These are phyloP conservation scores for Lachancea meyersii DNA, from an alignment of 805 yeast genomes.

Conservation along the genomic window DNA sequence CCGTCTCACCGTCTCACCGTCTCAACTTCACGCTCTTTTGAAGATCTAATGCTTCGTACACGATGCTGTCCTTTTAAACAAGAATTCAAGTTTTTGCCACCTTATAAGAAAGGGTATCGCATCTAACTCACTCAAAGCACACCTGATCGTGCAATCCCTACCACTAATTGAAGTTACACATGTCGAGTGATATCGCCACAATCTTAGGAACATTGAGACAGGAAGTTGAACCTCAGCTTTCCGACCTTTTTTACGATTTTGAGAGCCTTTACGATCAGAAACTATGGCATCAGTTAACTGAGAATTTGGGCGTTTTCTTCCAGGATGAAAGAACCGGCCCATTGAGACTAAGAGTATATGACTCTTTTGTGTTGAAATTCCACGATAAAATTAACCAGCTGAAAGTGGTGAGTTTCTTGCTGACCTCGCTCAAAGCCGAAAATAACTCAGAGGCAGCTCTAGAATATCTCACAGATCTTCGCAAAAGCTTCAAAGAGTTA, in stretches of 20 bases:
- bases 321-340: constrained; percentile 44
- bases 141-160: not conserved
- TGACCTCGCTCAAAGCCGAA: constrained; percentile 44
- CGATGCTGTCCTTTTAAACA: too few relatives aligned
- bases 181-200: constrained; percentile 26
- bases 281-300: constrained; percentile 91
- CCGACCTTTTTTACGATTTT: constrained; percentile 43
- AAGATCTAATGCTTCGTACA: too few relatives aligned
- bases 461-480: constrained; percentile 41
- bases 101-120: not conserved
- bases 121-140: not conserved
- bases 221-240: constrained; percentile 59
- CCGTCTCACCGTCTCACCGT: too few relatives aligned
- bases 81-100: too few relatives aligned
- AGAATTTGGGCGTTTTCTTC: constrained; percentile 56
- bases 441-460: constrained; percentile 44
- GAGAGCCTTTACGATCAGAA: constrained; percentile 85
- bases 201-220: constrained; percentile 46
- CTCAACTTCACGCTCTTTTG: too few relatives aligned
- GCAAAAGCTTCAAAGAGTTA: constrained; percentile 39
- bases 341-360: constrained; percentile 60
- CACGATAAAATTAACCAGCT: constrained; percentile 70
- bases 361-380: constrained; percentile 61
- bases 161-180: not conserved
- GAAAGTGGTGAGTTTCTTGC: constrained; percentile 68